These are phyloP conservation scores for Barnettozyma pratensis DNA, from an alignment of 805 yeast genomes.

Conservation along the genomic window DNA sequence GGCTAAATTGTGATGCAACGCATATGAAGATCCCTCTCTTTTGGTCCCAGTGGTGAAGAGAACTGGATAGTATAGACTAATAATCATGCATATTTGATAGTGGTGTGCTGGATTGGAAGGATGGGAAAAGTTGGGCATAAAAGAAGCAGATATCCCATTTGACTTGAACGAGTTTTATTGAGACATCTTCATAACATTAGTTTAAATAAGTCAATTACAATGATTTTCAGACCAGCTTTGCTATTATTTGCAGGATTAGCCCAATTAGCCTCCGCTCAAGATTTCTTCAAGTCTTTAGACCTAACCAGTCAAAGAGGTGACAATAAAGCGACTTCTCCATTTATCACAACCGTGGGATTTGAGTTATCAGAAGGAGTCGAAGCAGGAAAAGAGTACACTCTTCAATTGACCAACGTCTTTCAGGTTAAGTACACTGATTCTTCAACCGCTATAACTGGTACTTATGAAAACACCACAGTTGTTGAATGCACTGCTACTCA, in stretches of 20 bases:
- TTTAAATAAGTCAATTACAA: too few relatives aligned
- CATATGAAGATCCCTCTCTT: too few relatives aligned
- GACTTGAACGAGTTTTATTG: too few relatives aligned
- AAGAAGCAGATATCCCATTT: too few relatives aligned
- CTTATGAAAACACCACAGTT: constrained; percentile 23
- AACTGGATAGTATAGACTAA: too few relatives aligned
- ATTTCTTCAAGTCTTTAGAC: background rate
- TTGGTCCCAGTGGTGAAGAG: too few relatives aligned
- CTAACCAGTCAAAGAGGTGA: constrained; percentile 4
- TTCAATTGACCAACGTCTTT: constrained; percentile 28
- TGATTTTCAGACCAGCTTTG: background rate
- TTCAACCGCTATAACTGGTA: constrained; percentile 15
- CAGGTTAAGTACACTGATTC: constrained; percentile 28
- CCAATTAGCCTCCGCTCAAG: background rate
- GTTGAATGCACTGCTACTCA: constrained; percentile 25
- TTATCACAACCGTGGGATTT: constrained; percentile 30
- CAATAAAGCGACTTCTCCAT: constrained; percentile 26
- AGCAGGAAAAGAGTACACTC: constrained; percentile 15
- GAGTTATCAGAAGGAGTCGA: constrained; percentile 20
- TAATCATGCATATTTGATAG: too few relatives aligned
- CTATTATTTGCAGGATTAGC: background rate
- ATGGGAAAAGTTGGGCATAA: too few relatives aligned
- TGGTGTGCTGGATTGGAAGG: too few relatives aligned
- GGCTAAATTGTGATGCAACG: too few relatives aligned
- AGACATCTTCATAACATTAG: too few relatives aligned